Conservation (phyloP, 257 asterid genomes). For the Thymus mandschuricus region DNA sequence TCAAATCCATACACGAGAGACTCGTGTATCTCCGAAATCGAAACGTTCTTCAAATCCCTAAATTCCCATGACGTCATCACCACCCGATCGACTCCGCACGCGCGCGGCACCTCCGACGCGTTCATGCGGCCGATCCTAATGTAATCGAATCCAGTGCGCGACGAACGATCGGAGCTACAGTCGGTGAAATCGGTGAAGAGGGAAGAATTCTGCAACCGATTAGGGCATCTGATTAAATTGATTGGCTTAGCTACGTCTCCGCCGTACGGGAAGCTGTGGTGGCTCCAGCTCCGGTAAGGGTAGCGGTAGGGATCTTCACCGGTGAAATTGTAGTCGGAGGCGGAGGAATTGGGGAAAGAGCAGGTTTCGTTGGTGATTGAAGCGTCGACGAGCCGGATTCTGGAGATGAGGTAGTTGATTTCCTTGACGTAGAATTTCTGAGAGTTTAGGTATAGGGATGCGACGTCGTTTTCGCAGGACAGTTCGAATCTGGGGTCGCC, state of each 20-base stretch:
- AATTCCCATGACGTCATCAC: slow-evolving; percentile 17
- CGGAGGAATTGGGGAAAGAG: slow-evolving; percentile 15
- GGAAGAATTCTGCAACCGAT: not conserved
- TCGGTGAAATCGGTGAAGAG: not conserved
- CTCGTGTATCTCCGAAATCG: slow-evolving; percentile 7
- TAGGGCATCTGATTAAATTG: slow-evolving; percentile 3
- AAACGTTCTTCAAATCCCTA: not conserved
- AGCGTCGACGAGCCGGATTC: slow-evolving; percentile 37
- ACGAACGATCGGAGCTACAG: not conserved
- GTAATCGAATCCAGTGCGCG: not conserved
- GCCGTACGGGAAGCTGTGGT: not conserved
- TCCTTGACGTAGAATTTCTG: slow-evolving; percentile 30
- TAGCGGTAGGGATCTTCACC: not conserved
- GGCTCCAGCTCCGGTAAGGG: not conserved
- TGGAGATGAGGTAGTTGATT: slow-evolving; percentile 34
- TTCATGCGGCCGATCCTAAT: not conserved
- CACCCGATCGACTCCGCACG: not conserved
- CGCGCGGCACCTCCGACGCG: not conserved
- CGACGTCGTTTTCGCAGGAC: slow-evolving; percentile 36
- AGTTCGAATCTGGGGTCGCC: slow-evolving; percentile 43
- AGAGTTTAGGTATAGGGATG: slow-evolving; percentile 26
- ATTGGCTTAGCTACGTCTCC: not conserved
- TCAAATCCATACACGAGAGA: slow-evolving; percentile 28
- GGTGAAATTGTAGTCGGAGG: not conserved
- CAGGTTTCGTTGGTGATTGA: slow-evolving; percentile 23